These are phyloP conservation scores for Prunus mume DNA, from an alignment of 306 rosid genomes.

Conservation along the genomic window DNA sequence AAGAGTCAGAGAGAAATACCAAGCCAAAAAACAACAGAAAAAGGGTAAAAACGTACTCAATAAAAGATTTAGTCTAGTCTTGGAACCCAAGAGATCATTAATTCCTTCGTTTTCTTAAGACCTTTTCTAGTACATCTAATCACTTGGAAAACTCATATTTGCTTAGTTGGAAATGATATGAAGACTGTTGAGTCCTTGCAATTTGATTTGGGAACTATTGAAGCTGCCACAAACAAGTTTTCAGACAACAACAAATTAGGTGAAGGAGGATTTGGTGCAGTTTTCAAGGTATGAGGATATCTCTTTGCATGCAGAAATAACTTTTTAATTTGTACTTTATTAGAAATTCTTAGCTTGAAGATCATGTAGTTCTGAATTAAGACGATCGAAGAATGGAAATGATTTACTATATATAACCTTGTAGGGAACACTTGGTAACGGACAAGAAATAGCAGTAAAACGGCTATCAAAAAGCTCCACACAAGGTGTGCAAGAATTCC, in stretches of 20 bases:
- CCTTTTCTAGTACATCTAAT: neutral
- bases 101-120: neutral
- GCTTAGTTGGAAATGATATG: neutral
- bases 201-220: slow-evolving; percentile 34
- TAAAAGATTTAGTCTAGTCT: neutral
- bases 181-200: slow-evolving; percentile 37
- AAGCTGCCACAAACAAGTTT: slow-evolving; percentile 45
- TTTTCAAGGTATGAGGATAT: slow-evolving; percentile 39
- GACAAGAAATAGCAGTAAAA: slow-evolving; percentile 63
- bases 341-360: too few species aligned
- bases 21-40: neutral
- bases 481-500: slow-evolving; percentile 58
- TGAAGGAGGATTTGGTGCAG: slow-evolving; percentile 60
- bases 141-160: neutral
- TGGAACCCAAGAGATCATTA: neutral
- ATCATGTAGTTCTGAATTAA: too few species aligned
- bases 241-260: slow-evolving; percentile 35
- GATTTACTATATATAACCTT: neutral
- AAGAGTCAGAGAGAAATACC: neutral
- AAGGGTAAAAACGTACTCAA: neutral
- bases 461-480: slow-evolving; percentile 42
- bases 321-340: too few species aligned
- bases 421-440: slow-evolving; percentile 46
- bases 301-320: neutral
- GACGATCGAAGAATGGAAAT: neutral